These are phyloP conservation scores for Phytopythium delawarense DNA, from an alignment of 352 stramenopile species.

Conservation along the genomic window DNA sequence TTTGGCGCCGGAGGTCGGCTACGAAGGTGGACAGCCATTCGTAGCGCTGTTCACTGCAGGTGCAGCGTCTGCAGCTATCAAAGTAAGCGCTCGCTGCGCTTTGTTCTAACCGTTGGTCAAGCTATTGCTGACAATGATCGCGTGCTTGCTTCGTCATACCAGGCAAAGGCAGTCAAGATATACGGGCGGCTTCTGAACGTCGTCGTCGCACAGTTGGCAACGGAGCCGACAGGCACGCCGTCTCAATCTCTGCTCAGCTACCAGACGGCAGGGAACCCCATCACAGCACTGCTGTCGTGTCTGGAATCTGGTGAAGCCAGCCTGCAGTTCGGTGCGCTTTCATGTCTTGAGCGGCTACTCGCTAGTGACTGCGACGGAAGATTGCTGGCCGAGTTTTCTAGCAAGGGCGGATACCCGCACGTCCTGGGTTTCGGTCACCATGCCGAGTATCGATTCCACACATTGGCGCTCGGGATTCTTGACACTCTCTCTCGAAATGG, in stretches of 20 bases:
- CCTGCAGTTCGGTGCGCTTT: slow-evolving; percentile 33
- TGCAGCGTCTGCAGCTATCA: slow-evolving; percentile 14
- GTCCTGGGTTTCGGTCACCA: slow-evolving; percentile 27
- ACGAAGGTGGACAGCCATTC: slow-evolving; percentile 51
- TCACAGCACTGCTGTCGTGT: slow-evolving; percentile 28
- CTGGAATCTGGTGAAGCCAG: slow-evolving; percentile 20
- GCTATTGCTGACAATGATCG: background rate
- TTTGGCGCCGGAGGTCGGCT: slow-evolving; percentile 14
- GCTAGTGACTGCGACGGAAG: slow-evolving; percentile 17
- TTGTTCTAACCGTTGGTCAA: no score
- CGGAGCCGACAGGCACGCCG: background rate
- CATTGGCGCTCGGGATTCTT: slow-evolving; percentile 34
- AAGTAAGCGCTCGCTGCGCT: slow-evolving; percentile 3
- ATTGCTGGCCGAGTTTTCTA: slow-evolving; percentile 29
- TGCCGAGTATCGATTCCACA: slow-evolving; percentile 35
- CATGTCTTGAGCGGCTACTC: slow-evolving; percentile 32
- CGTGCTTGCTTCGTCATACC: background rate
- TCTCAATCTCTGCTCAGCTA: slow-evolving; percentile 15
- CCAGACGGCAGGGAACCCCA: slow-evolving; percentile 29
- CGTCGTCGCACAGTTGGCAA: slow-evolving; percentile 5
- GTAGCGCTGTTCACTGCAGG: slow-evolving; percentile 17
- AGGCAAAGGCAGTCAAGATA: slow-evolving; percentile 20
- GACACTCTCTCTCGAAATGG: slow-evolving; percentile 33
- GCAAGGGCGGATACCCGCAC: slow-evolving; percentile 15
- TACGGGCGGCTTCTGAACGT: slow-evolving; percentile 19